Evolutionary conservation across 2,329 filamentous ascomycete species (phyloP), one percentile per base, ranked within the genome.

Genomic region (Aureobasidium uvarum): DNA sequence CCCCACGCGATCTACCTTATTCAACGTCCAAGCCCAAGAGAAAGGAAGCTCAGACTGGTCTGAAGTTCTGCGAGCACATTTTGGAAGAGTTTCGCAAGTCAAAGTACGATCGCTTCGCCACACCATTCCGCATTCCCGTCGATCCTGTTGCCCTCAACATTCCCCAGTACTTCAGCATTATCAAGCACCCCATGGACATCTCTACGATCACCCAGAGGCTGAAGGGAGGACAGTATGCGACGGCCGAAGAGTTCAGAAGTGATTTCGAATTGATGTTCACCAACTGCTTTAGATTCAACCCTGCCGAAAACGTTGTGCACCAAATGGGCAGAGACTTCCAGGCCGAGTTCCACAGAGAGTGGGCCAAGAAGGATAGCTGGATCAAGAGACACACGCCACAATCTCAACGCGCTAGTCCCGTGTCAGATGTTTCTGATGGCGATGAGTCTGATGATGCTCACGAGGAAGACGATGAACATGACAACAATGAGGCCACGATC

Each of bases 181-280:
- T 99, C 79, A 98, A 96, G 81, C 92, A 93, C 75, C 95, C 95
- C 0, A 99, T 98, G 94, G 94, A 99, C 75, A 82, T 97, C 58
- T 83, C 84, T 18, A 96, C 91, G n/a, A 89, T 96, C 73, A 82
- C 85, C 41, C 83, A 83, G 48, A 96, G 96, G 77, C 82, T 97
- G 46, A 86, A 89, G 70, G 82, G 82, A 14, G 92, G 92, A 31
- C 86, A 92, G 65, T 98, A 98, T 73, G 84, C 86, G 69, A 91
- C 84, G 65, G 84, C 91, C 0, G 92, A 92, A 75, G 93, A 97
- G 52, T 92, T 98, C 71, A 90, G 96, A 73, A 84, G 84, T 66
- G 93, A 96, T 72, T 85, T 96, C 64, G 85, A 87, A 56, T 84
- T 92, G 65, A 93, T 98, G 70, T 89, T 97, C 72, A 83, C 86